phyloP scores from a whole-genome alignment of 2,329 filamentous ascomycete genomes.

The Podosphaera fusca region DNA sequence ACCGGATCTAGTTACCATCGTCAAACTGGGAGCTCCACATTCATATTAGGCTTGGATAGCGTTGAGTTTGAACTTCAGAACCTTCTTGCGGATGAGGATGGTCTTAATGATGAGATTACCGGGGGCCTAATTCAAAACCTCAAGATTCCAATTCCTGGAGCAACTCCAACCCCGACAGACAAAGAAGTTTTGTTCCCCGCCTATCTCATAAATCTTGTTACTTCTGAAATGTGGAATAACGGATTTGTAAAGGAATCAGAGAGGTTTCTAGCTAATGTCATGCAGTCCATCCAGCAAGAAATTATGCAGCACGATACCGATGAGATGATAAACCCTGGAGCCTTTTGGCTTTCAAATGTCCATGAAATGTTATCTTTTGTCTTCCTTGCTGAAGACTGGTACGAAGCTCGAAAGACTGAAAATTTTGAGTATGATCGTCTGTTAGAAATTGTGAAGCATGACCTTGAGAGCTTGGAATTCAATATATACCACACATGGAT shows the following conservation, averaged over 20 bases:
- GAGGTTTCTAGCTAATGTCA: constrained; percentile 93
- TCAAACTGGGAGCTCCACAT: constrained; percentile 52
- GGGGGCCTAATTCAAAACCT: constrained; percentile 90
- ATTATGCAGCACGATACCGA: constrained; percentile 98
- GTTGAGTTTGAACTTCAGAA: constrained; percentile 90
- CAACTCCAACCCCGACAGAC: constrained; percentile 75
- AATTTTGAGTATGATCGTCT: constrained; percentile 97
- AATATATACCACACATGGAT: constrained; percentile 99
- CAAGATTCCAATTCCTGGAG: constrained; percentile 78
- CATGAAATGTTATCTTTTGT: constrained; percentile 99
- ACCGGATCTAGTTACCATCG: constrained; percentile 37
- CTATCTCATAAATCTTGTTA: constrained; percentile 96
- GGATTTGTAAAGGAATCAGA: constrained; percentile 99
- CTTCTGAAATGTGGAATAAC: constrained; percentile 99
- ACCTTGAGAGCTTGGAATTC: constrained; percentile 93
- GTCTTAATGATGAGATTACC: constrained; percentile 87
- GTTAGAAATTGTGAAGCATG: constrained; percentile 96
- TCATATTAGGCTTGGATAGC: constrained; percentile 63
- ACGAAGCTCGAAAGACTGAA: constrained; percentile 96
- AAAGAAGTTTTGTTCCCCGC: constrained; percentile 98
- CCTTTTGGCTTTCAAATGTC: constrained; percentile 97
- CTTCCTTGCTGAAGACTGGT: constrained; percentile 98
- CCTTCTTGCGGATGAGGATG: constrained; percentile 83
- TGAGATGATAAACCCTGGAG: constrained; percentile 86
- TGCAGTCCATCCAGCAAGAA: constrained; percentile 98